Base-by-base conservation (phyloP, 2,329 filamentous ascomycete species). In the Hymenotorrendiella dingleyae region DNA sequence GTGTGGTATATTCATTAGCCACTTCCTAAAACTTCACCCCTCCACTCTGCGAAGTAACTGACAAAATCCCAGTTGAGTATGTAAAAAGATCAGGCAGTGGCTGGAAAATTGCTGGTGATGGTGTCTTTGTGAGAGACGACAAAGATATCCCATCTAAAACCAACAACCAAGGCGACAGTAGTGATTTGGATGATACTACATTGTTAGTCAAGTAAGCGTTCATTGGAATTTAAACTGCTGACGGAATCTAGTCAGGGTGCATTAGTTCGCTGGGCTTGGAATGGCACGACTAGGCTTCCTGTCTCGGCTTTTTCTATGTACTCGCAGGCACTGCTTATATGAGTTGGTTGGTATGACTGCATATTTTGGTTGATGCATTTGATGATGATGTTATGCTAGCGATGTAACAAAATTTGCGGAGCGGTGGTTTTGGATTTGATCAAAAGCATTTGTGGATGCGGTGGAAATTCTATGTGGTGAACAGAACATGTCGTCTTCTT, bases 31-130 rank as follows among this genome's bases (percentile, higher is more conserved):
- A n/a, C n/a, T n/a, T n/a, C n/a, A n/a, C n/a, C n/a, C n/a, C n/a
- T n/a, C n/a, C n/a, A n/a, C n/a, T n/a, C n/a, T n/a, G n/a, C n/a
- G n/a, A n/a, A n/a, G n/a, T n/a, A n/a, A n/a, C n/a, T n/a, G n/a
- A n/a, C n/a, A n/a, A n/a, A n/a, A n/a, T n/a, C n/a, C n/a, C 23
- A 46, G 64, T 68, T 12, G 60, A 68, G 26, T 67, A 64, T 46
- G 56, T 71, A 0, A 59, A 65, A 26, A 54, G 61, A 14, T 63
- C 60, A 35, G 55, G 60, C 2, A 54, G 58, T 17, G 62, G 59
- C 3, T 76, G 73, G 73, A 63, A 58, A 14, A 64, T 70, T 33
- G 65, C 62, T 29, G 53, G 64, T 2, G 64, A 68, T 4, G 72
- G 73, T 1, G 58, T 72, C n/a, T 69, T 76, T 28, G 64, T 69